Base-by-base conservation (phyloP, 305 asterid genomes). In the Fraxinus xanthoxyloides region DNA sequence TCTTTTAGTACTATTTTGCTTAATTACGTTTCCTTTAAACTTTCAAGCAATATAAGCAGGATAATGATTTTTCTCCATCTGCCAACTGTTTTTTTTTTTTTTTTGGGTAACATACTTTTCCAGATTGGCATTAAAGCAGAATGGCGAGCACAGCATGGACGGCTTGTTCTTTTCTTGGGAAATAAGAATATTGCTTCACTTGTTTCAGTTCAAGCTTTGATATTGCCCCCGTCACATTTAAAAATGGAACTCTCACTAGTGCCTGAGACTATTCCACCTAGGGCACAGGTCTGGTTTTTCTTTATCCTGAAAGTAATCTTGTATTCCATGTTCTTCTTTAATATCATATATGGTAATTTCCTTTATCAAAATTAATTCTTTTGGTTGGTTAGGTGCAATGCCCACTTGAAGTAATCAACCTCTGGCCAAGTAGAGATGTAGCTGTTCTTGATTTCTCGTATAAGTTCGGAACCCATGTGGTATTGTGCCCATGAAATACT, bases 101-200 rank as follows among this genome's bases (percentile, higher is more conserved):
- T 34, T 4, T 4, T 1, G 38, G 75, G 78, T 75, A 54, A 84
- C 30, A 7, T 67, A 72, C 74, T 63, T 77, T 88, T 82, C 77
- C 91, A 95, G 98, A 91, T 95, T 90, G 98, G 98, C 86, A 90
- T 91, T 85, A 95, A 95, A 90, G 95, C 97, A 28, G 98, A 95
- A 74, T 95, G 98, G 98, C 90, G 93, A 84, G 91, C 91, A 48
- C 95, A 91, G 84, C 97, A 91, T 2, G 98, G 98, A 77, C 91
- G 94, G 80, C 87, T 93, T 82, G 91, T 95, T 83, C 95, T 93
- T 83, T 93, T 93, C 92, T 90, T 95, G 85, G 98, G 98, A 82
- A 95, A 95, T 86, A 95, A 95, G 88, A 95, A 90, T 87, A 88
- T 87, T 46, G 86, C 97, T 76, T 91, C 98, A 12, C 97, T 95